Base-by-base conservation (phyloP, 139 green algal species). In the Auxenochlorella pyrenoidosa region DNA sequence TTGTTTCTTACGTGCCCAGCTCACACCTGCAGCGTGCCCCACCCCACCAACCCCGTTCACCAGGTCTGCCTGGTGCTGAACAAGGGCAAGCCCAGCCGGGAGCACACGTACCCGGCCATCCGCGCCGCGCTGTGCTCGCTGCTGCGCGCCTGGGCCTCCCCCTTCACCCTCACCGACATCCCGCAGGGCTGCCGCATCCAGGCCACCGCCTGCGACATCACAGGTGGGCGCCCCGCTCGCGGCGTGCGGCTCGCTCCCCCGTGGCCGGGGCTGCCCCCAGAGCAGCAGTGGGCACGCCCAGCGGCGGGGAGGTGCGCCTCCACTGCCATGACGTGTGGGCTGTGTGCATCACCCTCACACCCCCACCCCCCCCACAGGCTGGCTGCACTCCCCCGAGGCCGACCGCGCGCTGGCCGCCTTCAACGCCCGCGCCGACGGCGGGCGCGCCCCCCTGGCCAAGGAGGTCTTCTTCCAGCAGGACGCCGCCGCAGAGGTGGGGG, bases 381-480 rank as follows among this genome's bases (percentile, higher is more conserved):
- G 88, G 88, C 84, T 88, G 59, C 36, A 75, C 80, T 51, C 65
- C 36, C 63, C 65, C 24, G 24, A 68, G 21, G 81, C 82, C 54
- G 78, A 58, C 19, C 19, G 60, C 40, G 86, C 78, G 1, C 78
- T 86, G 66, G 77, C 77, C 2, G 65, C 77, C 66, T 82, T 58
- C 85, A 38, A 43, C 43, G n/a, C 65, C 32, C 68, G 47, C 40
- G 66, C 78, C 66, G 79, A 71, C 41, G 60, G 80, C 80, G 80
- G 80, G 28, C 36, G 51, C 21, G 59, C 59, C 60, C 59, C 59
- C 2, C 59, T 85, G 80, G 60, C 80, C 60, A 85, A 79, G 41
- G 90, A 93, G 12, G 51, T 75, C 10, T 86, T 93, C 70, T 90
- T 91, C 58, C 85, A 89, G 24, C 85, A 93, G 40, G 95, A 97